These are phyloP conservation scores for Colletotrichum magnum DNA, from an alignment of 2,329 filamentous ascomycete genomes.

Conservation along the genomic window DNA sequence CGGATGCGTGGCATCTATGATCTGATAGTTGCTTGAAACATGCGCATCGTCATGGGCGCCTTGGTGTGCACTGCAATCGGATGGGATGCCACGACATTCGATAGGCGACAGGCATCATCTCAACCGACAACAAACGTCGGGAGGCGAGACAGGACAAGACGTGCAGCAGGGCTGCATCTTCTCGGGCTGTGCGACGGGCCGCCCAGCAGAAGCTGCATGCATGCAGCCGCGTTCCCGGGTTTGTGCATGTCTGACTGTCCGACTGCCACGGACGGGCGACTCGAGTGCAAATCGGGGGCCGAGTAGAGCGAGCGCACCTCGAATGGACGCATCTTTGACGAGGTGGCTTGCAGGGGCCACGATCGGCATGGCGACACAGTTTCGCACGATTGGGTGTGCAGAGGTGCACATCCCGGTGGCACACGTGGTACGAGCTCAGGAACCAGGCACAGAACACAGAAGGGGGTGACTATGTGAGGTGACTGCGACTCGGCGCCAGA, in stretches of 20 bases:
- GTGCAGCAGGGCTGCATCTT: slow-evolving; percentile 23
- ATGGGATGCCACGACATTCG: neutral
- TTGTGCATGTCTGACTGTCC: slow-evolving; percentile 5
- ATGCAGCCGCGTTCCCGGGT: slow-evolving; percentile 19
- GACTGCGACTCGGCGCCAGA: neutral
- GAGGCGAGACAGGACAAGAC: neutral
- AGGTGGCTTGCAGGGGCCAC: slow-evolving; percentile 21
- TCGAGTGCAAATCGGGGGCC: slow-evolving; percentile 10
- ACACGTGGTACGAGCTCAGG: slow-evolving; percentile 28
- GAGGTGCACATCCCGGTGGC: slow-evolving; percentile 4
- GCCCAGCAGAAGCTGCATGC: slow-evolving; percentile 6
- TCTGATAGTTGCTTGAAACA: slow-evolving; percentile 31
- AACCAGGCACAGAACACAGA: slow-evolving; percentile 3
- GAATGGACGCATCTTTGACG: slow-evolving; percentile 17
- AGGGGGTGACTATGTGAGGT: no score
- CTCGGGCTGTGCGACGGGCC: slow-evolving; percentile 8
- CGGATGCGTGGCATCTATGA: slow-evolving; percentile 9
- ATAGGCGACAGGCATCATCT: neutral
- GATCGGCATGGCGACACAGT: slow-evolving; percentile 4
- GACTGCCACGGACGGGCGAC: no score
- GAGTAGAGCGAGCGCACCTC: slow-evolving; percentile 1
- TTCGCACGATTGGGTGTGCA: slow-evolving; percentile 19
- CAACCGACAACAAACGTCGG: slow-evolving; percentile 12
- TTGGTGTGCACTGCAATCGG: neutral
- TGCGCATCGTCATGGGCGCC: slow-evolving; percentile 9